Percentiles rank a stretch among this genome's conserved stretches.
Evolutionary conservation across 306 rosid genomes (phyloP).

Genomic region (Vicia sativa): DNA sequence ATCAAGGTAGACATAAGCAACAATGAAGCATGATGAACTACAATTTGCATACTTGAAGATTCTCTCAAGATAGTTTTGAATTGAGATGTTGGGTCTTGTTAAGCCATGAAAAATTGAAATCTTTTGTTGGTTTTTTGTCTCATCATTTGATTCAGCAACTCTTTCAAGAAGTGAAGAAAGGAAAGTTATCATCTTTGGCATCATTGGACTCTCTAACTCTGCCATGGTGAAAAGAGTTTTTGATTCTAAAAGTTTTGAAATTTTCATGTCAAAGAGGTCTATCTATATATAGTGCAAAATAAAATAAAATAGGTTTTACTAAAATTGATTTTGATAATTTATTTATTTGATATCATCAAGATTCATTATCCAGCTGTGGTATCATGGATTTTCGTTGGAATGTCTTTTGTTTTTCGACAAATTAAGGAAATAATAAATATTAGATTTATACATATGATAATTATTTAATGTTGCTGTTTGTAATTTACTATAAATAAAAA

Average conservation of each 20-base stretch:
- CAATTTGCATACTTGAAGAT: slow-evolving; percentile 95
- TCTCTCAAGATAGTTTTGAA: slow-evolving; percentile 80
- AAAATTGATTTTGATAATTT: not conserved
- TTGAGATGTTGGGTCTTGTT: slow-evolving; percentile 71
- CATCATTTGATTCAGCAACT: slow-evolving; percentile 79
- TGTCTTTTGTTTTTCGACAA: not conserved
- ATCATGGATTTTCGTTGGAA: not conserved
- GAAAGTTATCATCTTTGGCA: slow-evolving; percentile 67
- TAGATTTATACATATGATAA: too few relatives aligned
- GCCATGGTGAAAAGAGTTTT: slow-evolving; percentile 56
- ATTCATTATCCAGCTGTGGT: not conserved
- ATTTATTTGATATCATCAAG: not conserved
- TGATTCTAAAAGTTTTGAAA: slow-evolving; percentile 34
- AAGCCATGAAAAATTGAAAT: slow-evolving; percentile 85
- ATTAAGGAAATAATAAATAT: not conserved
- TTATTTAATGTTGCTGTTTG: too few relatives aligned
- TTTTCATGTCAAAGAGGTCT: slow-evolving; percentile 20
- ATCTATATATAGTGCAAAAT: not conserved
- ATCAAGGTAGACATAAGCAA: slow-evolving; percentile 91
- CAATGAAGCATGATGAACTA: slow-evolving; percentile 81
- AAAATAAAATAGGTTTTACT: not conserved
- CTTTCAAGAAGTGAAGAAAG: slow-evolving; percentile 81
- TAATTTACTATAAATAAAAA: too few relatives aligned
- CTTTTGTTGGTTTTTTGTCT: slow-evolving; percentile 51
- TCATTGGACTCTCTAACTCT: slow-evolving; percentile 73